Evolutionary conservation across 2,329 filamentous ascomycete genomes (phyloP).

Genomic region (Diplodia corticola): DNA sequence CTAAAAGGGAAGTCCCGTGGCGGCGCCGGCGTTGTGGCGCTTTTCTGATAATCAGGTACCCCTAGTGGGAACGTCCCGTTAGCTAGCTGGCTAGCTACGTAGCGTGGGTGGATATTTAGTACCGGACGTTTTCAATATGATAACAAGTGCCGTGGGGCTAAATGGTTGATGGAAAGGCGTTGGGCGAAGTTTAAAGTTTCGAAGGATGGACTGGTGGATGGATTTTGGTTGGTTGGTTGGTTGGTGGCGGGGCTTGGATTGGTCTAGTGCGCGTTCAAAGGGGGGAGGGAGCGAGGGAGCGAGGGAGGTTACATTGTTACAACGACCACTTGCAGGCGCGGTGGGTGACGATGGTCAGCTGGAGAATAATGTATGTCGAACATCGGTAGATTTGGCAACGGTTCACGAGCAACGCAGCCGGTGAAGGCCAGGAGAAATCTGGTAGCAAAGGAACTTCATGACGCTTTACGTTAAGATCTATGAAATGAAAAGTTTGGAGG

Average conservation of each 20-base stretch:
- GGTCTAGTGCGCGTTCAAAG: neutral
- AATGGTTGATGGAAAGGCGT: neutral
- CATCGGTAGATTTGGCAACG: neutral
- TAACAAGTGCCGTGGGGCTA: neutral
- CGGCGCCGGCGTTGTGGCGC: too few species aligned
- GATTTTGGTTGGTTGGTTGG: neutral
- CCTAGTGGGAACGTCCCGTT: too few species aligned
- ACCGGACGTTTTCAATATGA: neutral
- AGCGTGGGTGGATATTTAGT: too few species aligned
- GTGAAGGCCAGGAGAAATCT: neutral
- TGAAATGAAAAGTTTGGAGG: conserved; percentile 9
- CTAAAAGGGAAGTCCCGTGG: too few species aligned
- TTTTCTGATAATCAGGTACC: too few species aligned
- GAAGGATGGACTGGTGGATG: neutral
- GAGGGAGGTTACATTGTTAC: neutral
- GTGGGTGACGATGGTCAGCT: too few species aligned
- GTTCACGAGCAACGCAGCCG: neutral
- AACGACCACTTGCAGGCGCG: neutral
- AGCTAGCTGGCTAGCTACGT: too few species aligned
- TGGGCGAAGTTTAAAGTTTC: neutral
- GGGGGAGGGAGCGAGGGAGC: neutral
- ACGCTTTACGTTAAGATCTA: conserved; percentile 13
- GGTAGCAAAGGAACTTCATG: conserved; percentile 11
- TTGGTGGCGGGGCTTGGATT: neutral
- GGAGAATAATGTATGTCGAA: neutral